A percentile compares a stretch with the other conserved stretches of the same genome.
These are phyloP conservation scores for Lipomyces lipofer DNA, from an alignment of 805 yeast genomes.

Conservation along the genomic window DNA sequence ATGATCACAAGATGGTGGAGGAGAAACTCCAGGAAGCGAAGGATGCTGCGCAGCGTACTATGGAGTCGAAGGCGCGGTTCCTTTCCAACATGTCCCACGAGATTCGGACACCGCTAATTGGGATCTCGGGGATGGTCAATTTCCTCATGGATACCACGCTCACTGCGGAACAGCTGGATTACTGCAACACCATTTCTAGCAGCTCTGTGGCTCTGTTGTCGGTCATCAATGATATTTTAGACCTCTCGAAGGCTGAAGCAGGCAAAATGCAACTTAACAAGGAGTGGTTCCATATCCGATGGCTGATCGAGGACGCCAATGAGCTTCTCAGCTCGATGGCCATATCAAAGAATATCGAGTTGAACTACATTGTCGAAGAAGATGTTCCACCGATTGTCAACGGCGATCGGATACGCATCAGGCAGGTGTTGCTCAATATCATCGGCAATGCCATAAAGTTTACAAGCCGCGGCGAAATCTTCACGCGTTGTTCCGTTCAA, in stretches of 20 bases:
- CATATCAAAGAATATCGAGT: slow-evolving; percentile 39
- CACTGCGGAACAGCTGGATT: slow-evolving; percentile 40
- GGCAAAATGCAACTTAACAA: slow-evolving; percentile 40
- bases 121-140: slow-evolving; percentile 42
- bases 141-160: slow-evolving; percentile 40
- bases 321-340: slow-evolving; percentile 40
- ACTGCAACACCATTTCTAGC: slow-evolving; percentile 41
- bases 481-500: slow-evolving; percentile 35
- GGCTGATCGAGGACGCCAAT: slow-evolving; percentile 40
- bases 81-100: slow-evolving; percentile 43
- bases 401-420: slow-evolving; percentile 41
- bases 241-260: slow-evolving; percentile 41
- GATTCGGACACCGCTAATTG: slow-evolving; percentile 42
- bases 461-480: slow-evolving; percentile 40
- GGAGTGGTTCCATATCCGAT: slow-evolving; percentile 39
- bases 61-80: slow-evolving; percentile 43
- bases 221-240: slow-evolving; percentile 42
- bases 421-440: slow-evolving; percentile 40
- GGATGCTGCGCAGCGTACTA: slow-evolving; percentile 40
- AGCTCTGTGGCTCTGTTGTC: slow-evolving; percentile 40
- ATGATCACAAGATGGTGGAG: slow-evolving; percentile 40
- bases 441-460: slow-evolving; percentile 43
- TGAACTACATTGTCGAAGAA: slow-evolving; percentile 37
- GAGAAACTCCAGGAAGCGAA: slow-evolving; percentile 40
- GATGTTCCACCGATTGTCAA: slow-evolving; percentile 39